phyloP scores from a whole-genome alignment of 2,329 filamentous ascomycete species.

The Delphinella strobiligena region DNA sequence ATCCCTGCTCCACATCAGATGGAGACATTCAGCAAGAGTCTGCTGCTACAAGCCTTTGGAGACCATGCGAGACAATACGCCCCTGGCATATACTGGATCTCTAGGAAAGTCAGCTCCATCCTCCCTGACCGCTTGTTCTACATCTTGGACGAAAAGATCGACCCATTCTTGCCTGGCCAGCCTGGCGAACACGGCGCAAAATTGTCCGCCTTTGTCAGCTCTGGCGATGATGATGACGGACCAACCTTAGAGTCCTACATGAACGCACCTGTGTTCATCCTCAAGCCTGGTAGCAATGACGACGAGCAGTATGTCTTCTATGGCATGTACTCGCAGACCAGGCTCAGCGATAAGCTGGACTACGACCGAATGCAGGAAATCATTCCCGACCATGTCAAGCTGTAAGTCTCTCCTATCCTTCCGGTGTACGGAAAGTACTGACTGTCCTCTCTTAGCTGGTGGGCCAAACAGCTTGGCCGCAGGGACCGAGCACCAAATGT shows the following conservation, averaged over 20 bases:
- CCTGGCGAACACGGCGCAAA: slow-evolving; percentile 35
- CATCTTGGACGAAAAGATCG: slow-evolving; percentile 23
- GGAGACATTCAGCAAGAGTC: slow-evolving; percentile 25
- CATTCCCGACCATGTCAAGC: slow-evolving; percentile 26
- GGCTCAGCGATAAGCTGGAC: slow-evolving; percentile 32
- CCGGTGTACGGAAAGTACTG: neutral
- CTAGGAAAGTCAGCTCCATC: slow-evolving; percentile 13
- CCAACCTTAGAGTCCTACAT: slow-evolving; percentile 17
- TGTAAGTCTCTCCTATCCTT: slow-evolving; percentile 4
- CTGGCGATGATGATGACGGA: slow-evolving; percentile 17
- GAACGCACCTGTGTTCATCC: slow-evolving; percentile 32
- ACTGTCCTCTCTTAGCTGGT: slow-evolving; percentile 9
- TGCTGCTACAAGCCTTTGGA: slow-evolving; percentile 25
- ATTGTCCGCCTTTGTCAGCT: slow-evolving; percentile 34
- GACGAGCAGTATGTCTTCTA: slow-evolving; percentile 27
- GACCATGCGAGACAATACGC: slow-evolving; percentile 24
- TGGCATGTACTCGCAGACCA: slow-evolving; percentile 33
- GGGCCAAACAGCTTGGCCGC: slow-evolving; percentile 26
- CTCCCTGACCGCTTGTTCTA: slow-evolving; percentile 29
- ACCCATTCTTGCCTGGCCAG: slow-evolving; percentile 29
- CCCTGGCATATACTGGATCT: slow-evolving; percentile 28
- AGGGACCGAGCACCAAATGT: slow-evolving; percentile 29
- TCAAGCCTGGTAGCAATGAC: neutral
- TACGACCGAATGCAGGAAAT: slow-evolving; percentile 26
- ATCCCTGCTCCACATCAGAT: slow-evolving; percentile 16